Evolutionary conservation across 768 basidiomycete species (phyloP), one percentile per base, ranked within the genome.

Genomic region (Trametes coccinea): DNA sequence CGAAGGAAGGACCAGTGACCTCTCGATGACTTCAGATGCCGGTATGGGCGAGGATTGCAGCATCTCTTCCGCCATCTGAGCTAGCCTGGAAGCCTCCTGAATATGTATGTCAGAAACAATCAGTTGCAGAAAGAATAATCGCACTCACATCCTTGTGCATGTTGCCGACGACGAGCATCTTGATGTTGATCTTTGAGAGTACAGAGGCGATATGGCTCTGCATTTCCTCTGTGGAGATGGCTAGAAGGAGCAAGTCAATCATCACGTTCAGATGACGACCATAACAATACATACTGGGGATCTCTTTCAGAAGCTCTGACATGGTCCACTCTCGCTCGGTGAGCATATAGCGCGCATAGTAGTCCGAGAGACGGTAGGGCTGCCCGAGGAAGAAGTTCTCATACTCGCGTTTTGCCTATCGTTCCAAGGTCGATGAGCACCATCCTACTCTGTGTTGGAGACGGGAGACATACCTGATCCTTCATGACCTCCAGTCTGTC

Each of bases 301-400:
- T 74, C 65, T 91, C 88, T 14, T 78, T 77, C 34, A 98, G 74
- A 59, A 87, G 86, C 67, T 98, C 93, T 44, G 88, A 80, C 16
- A 90, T 72, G 2, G 88, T 89, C 84, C 90, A 96, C 49, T 87
- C 82, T 49, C 80, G 78, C 56, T 91, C 84, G 2, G 89, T 80
- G 54, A 94, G 75, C 9, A 92, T 71, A 72, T 94, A 87, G 16
- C 84, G 82, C 7, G 79, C 79, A 70, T 87, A 94, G 70, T 90
- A 90, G 65, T 90, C 87, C 7, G 91, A 89, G 27, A 95, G 78
- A 7, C 81, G 78, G 74, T 92, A 93, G 1, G 93, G 90, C 73
- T 94, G 90, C 6, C 85, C 86, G 59, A 98, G 82, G 75, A 86
- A 87, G 74, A 94, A 93, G 74, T 98, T 99, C 63, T 88, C 82